Base-by-base conservation (phyloP, 2,329 filamentous ascomycete species). In the Alternaria conjuncta region DNA sequence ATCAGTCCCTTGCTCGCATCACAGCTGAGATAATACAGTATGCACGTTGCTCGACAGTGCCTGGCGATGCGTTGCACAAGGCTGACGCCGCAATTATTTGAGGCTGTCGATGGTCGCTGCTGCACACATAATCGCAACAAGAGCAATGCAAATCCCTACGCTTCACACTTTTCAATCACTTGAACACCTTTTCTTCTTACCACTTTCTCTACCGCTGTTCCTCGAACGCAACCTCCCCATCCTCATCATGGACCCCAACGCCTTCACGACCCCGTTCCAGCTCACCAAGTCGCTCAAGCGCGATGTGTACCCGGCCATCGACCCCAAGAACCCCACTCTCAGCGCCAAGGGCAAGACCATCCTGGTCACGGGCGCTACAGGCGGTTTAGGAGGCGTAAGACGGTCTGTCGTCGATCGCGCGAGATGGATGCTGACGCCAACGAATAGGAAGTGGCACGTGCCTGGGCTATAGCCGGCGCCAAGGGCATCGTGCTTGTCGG, bases 401-500 rank as follows among this genome's bases (percentile, higher is more conserved):
- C 6, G 9, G 12, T 28, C 36, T 2, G 36, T 41, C 2, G 36
- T 41, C 36, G 36, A 41, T 41, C 36, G 36, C n/a, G 36, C n/a
- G 36, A 18, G 36, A 18, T 41, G n/a, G 36, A 41, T 41, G 36
- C 36, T 41, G 36, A 41, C 36, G n/a, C 36, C 36, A 41, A 41
- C 36, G 36, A 41, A 41, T 60, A 65, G 28, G 74, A 60, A 18
- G 67, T 73, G 32, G 73, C 71, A 7, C 56, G 64, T 41, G 65
- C 72, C 10, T 75, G 71, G 69, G 71, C 73, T 21, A 63, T 59
- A n/a, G 72, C 72, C 2, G 71, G 68, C 15, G 74, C 72, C 9
- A 64, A 66, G 47, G 68, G 63, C 18, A 70, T 76, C 28, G 67
- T 74, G 15, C 63, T 77, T 32, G 64, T 65, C 2, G 71, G 70